Evolutionary conservation across 768 basidiomycete species (phyloP).

Genomic region (Auriscalpium microsporum): DNA sequence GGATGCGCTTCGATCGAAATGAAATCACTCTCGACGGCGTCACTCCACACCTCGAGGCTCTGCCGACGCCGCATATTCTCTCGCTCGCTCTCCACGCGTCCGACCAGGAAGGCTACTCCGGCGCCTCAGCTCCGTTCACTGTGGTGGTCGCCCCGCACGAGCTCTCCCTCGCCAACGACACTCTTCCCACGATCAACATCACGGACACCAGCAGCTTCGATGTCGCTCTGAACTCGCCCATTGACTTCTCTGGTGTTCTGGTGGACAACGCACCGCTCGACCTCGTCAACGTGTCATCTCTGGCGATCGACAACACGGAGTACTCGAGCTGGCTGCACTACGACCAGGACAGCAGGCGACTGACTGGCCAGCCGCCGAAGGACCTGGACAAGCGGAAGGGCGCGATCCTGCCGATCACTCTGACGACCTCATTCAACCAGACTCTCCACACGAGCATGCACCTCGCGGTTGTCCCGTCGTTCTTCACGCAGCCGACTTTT

Average conservation of each 20-base stretch:
- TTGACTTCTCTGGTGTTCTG: conserved; percentile 54
- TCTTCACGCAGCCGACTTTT: conserved; percentile 52
- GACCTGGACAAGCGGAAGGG: conserved; percentile 26
- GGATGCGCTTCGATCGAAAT: conserved; percentile 63
- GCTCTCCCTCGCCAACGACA: conserved; percentile 36
- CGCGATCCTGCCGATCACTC: conserved; percentile 45
- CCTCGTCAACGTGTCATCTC: conserved; percentile 43
- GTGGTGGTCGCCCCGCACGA: conserved; percentile 64
- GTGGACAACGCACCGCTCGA: conserved; percentile 56
- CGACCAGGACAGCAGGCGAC: conserved; percentile 42
- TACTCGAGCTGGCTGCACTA: conserved; percentile 54
- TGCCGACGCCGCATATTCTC: conserved; percentile 34
- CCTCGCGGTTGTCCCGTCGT: conserved; percentile 62
- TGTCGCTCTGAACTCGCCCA: conserved; percentile 41
- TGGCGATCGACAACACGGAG: conserved; percentile 52
- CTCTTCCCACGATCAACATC: conserved; percentile 62
- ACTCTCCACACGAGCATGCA: conserved; percentile 53
- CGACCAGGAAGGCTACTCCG: conserved; percentile 66
- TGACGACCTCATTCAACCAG: conserved; percentile 63
- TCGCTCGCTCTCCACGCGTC: conserved; percentile 58
- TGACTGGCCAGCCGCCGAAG: conserved; percentile 58
- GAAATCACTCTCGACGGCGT: conserved; percentile 74
- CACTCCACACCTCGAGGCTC: conserved; percentile 41
- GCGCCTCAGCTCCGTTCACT: conserved; percentile 49
- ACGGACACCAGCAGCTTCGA: conserved; percentile 50